Percentiles rank a stretch among this genome's conserved stretches.
These are phyloP conservation scores for Aspergillus sp. DNA, from an alignment of 2,329 filamentous ascomycete genomes.

Conservation along the genomic window DNA sequence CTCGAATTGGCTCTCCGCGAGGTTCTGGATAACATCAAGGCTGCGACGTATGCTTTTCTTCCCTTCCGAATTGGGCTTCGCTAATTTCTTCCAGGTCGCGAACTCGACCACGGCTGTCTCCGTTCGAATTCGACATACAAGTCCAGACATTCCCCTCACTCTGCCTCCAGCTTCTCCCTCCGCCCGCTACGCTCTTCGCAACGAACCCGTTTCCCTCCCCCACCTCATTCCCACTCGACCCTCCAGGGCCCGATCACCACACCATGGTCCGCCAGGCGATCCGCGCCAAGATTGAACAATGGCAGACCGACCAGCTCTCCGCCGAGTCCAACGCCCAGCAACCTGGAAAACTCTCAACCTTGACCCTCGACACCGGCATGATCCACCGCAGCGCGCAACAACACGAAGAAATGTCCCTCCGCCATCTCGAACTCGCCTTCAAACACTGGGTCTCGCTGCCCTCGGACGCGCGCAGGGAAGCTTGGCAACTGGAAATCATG, in stretches of 20 bases:
- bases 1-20: conserved; percentile 85
- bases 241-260: conserved; percentile 74
- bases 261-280: conserved; percentile 72
- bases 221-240: conserved; percentile 79
- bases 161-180: conserved; percentile 77
- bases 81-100: conserved; percentile 45
- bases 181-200: conserved; percentile 81
- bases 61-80: neutral
- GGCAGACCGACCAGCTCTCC: conserved; percentile 57
- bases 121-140: conserved; percentile 82
- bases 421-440: conserved; percentile 79
- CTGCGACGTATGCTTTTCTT: conserved; percentile 70
- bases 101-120: conserved; percentile 46
- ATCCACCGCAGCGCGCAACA: conserved; percentile 56
- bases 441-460: conserved; percentile 74
- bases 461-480: conserved; percentile 53
- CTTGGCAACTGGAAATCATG: conserved; percentile 53
- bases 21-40: conserved; percentile 77
- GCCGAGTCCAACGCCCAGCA: conserved; percentile 47
- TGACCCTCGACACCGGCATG: conserved; percentile 40
- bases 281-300: conserved; percentile 67
- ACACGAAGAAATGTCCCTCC: conserved; percentile 70
- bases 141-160: conserved; percentile 84
- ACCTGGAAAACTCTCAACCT: conserved; percentile 39
- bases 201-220: conserved; percentile 76